A percentile compares a stretch with the other conserved stretches of the same genome.
phyloP scores from a whole-genome alignment of 1,139 yeast genomes.

The Scheffersomyces insectosa region DNA sequence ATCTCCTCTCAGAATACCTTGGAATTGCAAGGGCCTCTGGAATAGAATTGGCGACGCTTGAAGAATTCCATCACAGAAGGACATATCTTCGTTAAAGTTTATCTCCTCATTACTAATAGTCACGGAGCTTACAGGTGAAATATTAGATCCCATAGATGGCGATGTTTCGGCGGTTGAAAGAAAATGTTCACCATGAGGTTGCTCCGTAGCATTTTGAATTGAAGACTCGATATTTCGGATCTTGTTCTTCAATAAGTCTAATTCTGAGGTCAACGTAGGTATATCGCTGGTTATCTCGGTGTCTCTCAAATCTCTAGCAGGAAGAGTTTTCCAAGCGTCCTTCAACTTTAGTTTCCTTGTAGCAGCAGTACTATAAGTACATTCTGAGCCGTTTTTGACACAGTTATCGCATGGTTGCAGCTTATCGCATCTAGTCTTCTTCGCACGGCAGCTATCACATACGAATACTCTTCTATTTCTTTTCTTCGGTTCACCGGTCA shows the following conservation, averaged over 20 bases:
- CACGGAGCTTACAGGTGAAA: neutral
- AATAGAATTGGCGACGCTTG: constrained; percentile 1
- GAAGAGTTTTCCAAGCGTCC: neutral
- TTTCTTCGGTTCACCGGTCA: neutral
- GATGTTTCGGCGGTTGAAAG: no score
- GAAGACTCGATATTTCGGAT: neutral
- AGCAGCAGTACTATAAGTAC: constrained; percentile 1
- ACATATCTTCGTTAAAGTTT: constrained; percentile 7
- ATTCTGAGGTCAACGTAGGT: neutral
- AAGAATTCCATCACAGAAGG: constrained; percentile 1
- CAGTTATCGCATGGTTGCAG: neutral
- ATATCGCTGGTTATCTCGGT: neutral
- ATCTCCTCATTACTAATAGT: constrained; percentile 5
- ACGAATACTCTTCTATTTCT: constrained; percentile 18
- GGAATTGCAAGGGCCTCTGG: constrained; percentile 7
- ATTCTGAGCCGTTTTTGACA: neutral
- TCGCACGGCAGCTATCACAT: constrained; percentile 11
- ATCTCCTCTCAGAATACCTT: constrained; percentile 12
- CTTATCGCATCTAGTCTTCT: neutral
- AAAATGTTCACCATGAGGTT: no score
- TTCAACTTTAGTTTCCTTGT: neutral
- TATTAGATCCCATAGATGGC: no score
- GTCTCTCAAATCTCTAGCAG: neutral
- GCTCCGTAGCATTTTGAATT: no score
- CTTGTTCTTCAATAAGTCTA: neutral